Conservation (phyloP, 495 filamentous ascomycete genomes). For the Tuber calosporum region DNA sequence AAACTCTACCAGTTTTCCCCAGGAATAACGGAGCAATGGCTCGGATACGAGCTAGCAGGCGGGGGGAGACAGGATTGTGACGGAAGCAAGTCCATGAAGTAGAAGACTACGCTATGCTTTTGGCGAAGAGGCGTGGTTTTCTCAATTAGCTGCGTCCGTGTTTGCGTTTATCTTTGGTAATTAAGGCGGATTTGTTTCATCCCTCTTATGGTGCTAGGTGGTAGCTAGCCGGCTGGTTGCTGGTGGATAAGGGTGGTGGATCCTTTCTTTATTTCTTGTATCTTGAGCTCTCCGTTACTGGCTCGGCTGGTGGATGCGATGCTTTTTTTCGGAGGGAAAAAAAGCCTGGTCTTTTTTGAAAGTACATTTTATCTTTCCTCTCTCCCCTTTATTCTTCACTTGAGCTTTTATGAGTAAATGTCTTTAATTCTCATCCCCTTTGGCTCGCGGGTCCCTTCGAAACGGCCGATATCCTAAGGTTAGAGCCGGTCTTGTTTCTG, state of each 20-base stretch:
- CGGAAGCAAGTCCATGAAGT: slow-evolving; percentile 7
- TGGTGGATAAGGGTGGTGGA: not conserved
- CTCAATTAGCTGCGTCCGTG: not conserved
- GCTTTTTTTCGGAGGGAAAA: not conserved
- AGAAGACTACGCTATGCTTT: not conserved
- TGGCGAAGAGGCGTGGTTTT: not conserved
- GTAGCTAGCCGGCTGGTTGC: not conserved
- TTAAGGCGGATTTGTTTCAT: not conserved
- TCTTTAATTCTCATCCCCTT: not conserved
- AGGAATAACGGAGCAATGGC: slow-evolving; percentile 47
- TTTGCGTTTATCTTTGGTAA: not conserved
- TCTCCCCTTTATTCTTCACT: not conserved
- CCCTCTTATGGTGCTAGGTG: not conserved
- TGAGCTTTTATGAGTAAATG: slow-evolving; percentile 1
- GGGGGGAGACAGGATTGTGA: slow-evolving; percentile 16
- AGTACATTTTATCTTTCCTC: slow-evolving; percentile 4
- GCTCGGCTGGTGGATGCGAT: not conserved
- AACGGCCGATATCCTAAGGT: not conserved
- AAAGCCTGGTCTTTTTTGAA: not conserved
- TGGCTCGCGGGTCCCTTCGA: not conserved
- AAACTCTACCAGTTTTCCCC: slow-evolving; percentile 80
- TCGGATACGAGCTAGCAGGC: slow-evolving; percentile 15
- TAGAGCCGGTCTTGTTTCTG: not conserved
- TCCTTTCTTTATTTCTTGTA: not conserved
- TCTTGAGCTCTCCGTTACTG: not conserved